Evolutionary conservation across 306 rosid genomes (phyloP), one percentile per base, ranked within the genome.

Genomic region (Cucumis melo): DNA sequence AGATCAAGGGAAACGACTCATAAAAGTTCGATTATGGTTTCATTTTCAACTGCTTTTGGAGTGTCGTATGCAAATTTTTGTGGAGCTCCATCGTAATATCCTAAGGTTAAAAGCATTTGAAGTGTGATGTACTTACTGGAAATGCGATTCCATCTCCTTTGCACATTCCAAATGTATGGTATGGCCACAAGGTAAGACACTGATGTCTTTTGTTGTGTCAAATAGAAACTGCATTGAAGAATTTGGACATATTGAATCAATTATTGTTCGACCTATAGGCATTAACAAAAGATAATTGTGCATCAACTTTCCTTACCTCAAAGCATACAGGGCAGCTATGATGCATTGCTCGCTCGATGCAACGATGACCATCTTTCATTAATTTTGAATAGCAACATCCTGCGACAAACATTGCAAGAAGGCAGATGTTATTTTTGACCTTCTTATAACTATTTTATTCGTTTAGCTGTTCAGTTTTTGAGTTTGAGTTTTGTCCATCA

Each of bases 261-360:
- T 42, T n/a, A 15, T 24, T 24, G 42, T 46, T 23, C 53, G 14
- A 71, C 76, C 42, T 23, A 48, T 41, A 21, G 74, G n/a, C 9
- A 67, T 41, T 46, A 20, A 57, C 23, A 65, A 64, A 65, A n/a
- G 5, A 62, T 71, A 27, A 42, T 48, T 16, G 16, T 46, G 75
- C 29, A 23, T 14, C 14, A 41, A 16, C 1, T 71, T 48, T 24
- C 41, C 58, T 48, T 83, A 88, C 98, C 92, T 93, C 98, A 76
- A 89, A 86, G 83, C 98, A 93, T 78, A 93, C 87, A 10, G 98
- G 89, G 66, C 98, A 93, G 81, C 89, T 87, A 55, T 89, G 91
- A 80, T 93, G 97, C 97, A 91, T 89, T 60, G 93, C 96, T 77
- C 86, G 79, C 83, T 93, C 98, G 20, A 91, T 87, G 57, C 98